Percentiles rank a stretch among this genome's conserved stretches.
Evolutionary conservation across 2,329 filamentous ascomycete species (phyloP).

Genomic region (Alternaria brassicae): DNA sequence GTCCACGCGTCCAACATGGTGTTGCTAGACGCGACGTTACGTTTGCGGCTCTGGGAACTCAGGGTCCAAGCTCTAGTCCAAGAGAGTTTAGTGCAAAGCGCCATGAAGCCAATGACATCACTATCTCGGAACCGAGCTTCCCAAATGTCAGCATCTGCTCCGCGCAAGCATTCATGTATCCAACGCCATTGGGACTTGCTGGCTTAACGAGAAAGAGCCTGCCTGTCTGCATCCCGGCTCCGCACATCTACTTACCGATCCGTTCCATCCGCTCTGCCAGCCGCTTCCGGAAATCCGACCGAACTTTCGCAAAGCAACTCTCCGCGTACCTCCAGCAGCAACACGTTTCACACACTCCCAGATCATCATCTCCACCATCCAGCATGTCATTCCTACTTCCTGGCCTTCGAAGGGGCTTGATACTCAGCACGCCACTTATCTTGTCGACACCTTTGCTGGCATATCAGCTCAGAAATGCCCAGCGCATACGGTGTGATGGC

Average conservation of each 20-base stretch:
- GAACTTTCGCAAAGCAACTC: slow-evolving; percentile 25
- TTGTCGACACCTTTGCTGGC: slow-evolving; percentile 44
- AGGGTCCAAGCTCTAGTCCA: slow-evolving; percentile 40
- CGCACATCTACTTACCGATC: neutral
- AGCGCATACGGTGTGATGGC: slow-evolving; percentile 49
- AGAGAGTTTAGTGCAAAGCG: slow-evolving; percentile 21
- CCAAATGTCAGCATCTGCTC: slow-evolving; percentile 11
- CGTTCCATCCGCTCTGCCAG: slow-evolving; percentile 2
- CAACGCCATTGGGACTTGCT: slow-evolving; percentile 20
- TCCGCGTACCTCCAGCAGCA: slow-evolving; percentile 28
- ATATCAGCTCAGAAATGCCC: slow-evolving; percentile 32
- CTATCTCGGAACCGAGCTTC: slow-evolving; percentile 20
- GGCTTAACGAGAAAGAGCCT: neutral
- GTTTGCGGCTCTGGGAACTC: slow-evolving; percentile 13
- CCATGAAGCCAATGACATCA: slow-evolving; percentile 47
- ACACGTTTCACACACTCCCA: slow-evolving; percentile 7
- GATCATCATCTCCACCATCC: neutral
- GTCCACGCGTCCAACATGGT: slow-evolving; percentile 29
- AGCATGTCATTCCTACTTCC: slow-evolving; percentile 52
- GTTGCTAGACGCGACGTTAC: slow-evolving; percentile 33
- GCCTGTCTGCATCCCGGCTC: neutral
- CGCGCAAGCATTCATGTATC: slow-evolving; percentile 22
- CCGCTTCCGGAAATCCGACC: slow-evolving; percentile 1
- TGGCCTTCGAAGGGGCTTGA: slow-evolving; percentile 49
- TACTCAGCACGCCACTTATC: slow-evolving; percentile 47